Evolutionary conservation across 768 basidiomycete species (phyloP).

Genomic region (Podaxis carcinomalis): DNA sequence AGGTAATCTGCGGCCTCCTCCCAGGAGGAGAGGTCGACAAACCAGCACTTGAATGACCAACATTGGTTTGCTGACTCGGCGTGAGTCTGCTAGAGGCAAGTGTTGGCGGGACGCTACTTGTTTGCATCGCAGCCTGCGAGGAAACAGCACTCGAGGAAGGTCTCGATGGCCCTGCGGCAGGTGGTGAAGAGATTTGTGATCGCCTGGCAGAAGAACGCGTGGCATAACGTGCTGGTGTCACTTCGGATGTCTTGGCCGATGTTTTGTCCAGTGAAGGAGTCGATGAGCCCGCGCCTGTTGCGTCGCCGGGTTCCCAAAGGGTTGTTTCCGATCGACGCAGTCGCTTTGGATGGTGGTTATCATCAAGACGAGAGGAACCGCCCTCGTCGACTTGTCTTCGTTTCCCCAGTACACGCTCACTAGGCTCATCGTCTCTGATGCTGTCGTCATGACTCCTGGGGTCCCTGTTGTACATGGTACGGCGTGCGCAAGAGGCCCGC

Average conservation of each 20-base stretch:
- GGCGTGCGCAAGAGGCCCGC: not conserved
- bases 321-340: conserved; percentile 5
- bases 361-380: not conserved
- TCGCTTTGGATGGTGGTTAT: not conserved
- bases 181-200: not conserved
- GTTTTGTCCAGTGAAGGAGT: not conserved
- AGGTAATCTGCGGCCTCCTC: not conserved
- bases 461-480: not conserved
- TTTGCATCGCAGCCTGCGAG: not conserved
- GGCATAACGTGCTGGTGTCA: not conserved
- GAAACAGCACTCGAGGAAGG: not conserved
- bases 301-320: not conserved
- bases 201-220: not conserved
- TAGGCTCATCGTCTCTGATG: not conserved
- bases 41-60: not conserved
- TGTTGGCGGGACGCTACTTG: not conserved
- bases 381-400: not conserved
- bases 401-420: not conserved
- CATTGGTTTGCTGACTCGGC: not conserved
- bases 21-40: not conserved
- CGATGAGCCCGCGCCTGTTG: no score
- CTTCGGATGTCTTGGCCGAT: not conserved
- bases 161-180: not conserved
- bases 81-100: not conserved
- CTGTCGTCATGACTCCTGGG: not conserved